phyloP scores from a whole-genome alignment of 495 filamentous ascomycete genomes.

The Cercophora samala region DNA sequence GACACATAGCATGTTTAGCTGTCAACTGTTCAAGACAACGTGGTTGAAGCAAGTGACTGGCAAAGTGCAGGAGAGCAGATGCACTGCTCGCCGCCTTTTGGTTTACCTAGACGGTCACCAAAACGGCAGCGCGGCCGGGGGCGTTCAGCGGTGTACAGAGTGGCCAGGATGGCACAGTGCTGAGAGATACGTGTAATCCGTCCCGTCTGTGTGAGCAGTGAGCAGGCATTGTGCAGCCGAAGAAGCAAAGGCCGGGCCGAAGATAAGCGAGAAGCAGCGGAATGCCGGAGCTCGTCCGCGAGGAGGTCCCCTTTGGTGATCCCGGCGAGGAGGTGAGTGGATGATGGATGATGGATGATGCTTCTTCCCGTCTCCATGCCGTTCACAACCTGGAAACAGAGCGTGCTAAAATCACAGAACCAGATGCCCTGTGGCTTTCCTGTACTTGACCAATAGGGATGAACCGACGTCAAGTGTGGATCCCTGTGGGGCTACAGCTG shows the following conservation, averaged over 20 bases:
- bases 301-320: neutral
- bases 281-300: neutral
- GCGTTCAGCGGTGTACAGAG: constrained; percentile 20
- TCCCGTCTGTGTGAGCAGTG: neutral
- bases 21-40: too few species aligned
- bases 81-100: too few species aligned
- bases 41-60: neutral
- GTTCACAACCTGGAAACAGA: neutral
- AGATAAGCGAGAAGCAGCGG: constrained; percentile 17
- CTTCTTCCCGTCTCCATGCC: neutral
- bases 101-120: too few species aligned
- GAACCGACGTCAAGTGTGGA: neutral
- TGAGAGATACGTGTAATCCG: neutral
- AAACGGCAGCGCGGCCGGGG: neutral
- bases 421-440: neutral
- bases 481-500: neutral
- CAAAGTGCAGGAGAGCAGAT: neutral
- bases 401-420: neutral
- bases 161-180: neutral
- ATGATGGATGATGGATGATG: neutral
- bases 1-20: neutral
- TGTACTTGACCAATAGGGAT: neutral
- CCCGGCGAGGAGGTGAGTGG: too few species aligned
- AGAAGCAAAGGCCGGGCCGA: constrained; percentile 14
- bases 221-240: constrained; percentile 12